These are phyloP conservation scores for Talaromyces sp. DNA, from an alignment of 2,329 filamentous ascomycete species.

Conservation along the genomic window DNA sequence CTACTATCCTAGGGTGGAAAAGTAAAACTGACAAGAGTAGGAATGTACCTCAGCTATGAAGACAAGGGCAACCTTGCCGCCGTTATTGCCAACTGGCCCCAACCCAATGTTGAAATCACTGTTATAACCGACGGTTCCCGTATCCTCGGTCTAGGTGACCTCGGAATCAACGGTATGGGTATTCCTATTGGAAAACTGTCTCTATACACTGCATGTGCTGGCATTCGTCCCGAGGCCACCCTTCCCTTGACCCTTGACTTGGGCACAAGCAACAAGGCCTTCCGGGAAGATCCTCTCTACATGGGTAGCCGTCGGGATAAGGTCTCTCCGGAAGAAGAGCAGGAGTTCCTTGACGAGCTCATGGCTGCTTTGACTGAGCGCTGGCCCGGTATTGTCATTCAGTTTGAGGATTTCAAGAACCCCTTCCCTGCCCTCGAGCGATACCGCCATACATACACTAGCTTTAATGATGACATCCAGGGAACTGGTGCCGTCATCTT, in stretches of 20 bases:
- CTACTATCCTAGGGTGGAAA: background rate
- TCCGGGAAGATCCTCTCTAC: constrained; percentile 80
- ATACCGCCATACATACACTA: constrained; percentile 84
- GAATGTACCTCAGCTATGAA: constrained; percentile 91
- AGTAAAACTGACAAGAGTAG: constrained; percentile 30
- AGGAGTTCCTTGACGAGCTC: constrained; percentile 94
- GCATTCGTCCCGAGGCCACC: constrained; percentile 76
- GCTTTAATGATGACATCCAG: constrained; percentile 99
- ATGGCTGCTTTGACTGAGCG: constrained; percentile 84
- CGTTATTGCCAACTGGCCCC: constrained; percentile 91
- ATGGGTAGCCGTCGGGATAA: constrained; percentile 85
- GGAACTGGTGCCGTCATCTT: constrained; percentile 94
- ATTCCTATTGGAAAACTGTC: constrained; percentile 97
- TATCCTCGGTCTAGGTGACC: constrained; percentile 85
- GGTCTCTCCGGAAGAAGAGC: constrained; percentile 72
- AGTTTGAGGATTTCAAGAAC: constrained; percentile 98
- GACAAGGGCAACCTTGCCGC: constrained; percentile 86
- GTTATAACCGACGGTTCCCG: constrained; percentile 95
- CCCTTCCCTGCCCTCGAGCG: constrained; percentile 91
- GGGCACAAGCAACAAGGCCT: constrained; percentile 62
- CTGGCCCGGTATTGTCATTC: constrained; percentile 73
- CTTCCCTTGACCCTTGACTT: constrained; percentile 63
- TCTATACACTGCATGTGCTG: constrained; percentile 91
- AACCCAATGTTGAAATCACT: constrained; percentile 86
- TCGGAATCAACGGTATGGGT: constrained; percentile 95